Base-by-base conservation (phyloP, 192 early-diverging fungal species). In the Gonapodya prolifera region DNA sequence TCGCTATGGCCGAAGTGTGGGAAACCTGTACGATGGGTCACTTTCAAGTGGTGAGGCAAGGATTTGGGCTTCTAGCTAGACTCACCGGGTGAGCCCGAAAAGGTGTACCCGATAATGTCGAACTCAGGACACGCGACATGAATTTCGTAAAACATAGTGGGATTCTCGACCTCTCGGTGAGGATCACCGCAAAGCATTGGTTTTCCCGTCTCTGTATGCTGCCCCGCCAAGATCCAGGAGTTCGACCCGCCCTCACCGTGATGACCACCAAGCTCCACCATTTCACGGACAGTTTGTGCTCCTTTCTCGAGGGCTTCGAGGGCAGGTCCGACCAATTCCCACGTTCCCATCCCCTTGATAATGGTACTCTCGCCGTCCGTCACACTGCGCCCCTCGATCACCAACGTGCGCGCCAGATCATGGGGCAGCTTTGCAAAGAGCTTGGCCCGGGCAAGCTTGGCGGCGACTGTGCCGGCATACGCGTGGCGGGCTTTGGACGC, bases 61-160 rank as follows among this genome's bases (percentile, higher is more conserved):
- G n/a, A n/a, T n/a, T n/a, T n/a, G n/a, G n/a, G n/a, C n/a, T n/a
- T n/a, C n/a, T n/a, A n/a, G n/a, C n/a, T 61, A 8, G 8, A 61
- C 45, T 8, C 23, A 61, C 45, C 71, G 18, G 71, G 71, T 32
- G 32, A 18, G 16, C 71, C 71, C 8, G 71, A 32, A 32, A 73
- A 73, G 71, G 71, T 32, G 28, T 30, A 73, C 71, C 71, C 71
- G 71, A 73, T 73, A 29, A 32, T 32, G 31, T 73, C 71, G 29
- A 73, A 73, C 71, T 73, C 71, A 2, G 71, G 71, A 29, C 71
- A 73, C 8, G 16, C 32, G 31, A 73, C 32, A 29, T 73, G 71
- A 29, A 18, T 30, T 29, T 73, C 28, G 31, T 73, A 73, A 32
- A 30, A 73, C 28, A 73, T 32, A 32, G 18, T 73, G 8, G 45